phyloP scores from a whole-genome alignment of 1,284 basidiomycete genomes.

The Gymnopus androsaceus region DNA sequence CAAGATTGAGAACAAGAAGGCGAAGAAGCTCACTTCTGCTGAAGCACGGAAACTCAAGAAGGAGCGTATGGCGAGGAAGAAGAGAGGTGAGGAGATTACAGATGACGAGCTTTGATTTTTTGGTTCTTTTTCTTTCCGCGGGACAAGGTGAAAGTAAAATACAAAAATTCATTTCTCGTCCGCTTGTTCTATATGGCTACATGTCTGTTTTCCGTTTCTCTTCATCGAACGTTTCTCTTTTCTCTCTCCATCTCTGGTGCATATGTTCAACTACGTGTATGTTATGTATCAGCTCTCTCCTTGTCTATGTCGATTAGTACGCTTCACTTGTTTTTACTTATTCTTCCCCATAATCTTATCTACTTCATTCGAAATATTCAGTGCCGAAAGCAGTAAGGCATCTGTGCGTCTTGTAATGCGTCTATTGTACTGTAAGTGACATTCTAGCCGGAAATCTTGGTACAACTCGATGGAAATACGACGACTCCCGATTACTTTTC shows the following conservation, averaged over 20 bases:
- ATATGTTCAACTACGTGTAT: constrained; percentile 4
- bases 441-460: background rate
- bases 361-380: background rate
- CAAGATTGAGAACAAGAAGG: constrained; percentile 86
- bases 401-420: too few relatives aligned
- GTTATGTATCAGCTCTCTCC: constrained; percentile 1
- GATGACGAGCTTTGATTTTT: constrained; percentile 63
- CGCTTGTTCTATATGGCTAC: background rate
- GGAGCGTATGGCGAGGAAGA: constrained; percentile 89
- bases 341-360: constrained; percentile 3
- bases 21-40: constrained; percentile 78
- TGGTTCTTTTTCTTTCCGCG: constrained; percentile 2
- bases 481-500: too few relatives aligned
- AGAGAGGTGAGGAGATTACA: constrained; percentile 76
- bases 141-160: too few relatives aligned
- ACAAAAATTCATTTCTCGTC: background rate
- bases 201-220: background rate
- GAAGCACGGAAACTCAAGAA: constrained; percentile 93
- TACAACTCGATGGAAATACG: background rate
- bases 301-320: constrained; percentile 4
- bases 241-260: background rate
- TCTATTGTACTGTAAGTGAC: too few relatives aligned
- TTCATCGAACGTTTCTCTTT: background rate
- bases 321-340: background rate
- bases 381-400: too few relatives aligned